Evolutionary conservation across 1,139 yeast species (phyloP).

Genomic region (Geotrichum reessii): DNA sequence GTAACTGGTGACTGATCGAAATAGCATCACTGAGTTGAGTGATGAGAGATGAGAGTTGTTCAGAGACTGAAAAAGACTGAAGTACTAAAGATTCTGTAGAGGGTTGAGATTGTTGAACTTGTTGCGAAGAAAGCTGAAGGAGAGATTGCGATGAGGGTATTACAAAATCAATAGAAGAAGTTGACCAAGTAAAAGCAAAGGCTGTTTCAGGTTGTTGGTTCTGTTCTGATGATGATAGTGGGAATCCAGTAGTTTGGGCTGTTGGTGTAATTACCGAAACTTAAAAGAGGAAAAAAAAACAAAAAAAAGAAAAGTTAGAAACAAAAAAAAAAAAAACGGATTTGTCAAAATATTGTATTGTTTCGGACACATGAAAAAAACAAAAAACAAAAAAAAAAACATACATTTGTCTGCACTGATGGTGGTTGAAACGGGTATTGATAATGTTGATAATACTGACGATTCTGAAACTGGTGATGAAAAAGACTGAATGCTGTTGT

Average conservation of each 20-base stretch:
- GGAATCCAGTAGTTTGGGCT: neutral
- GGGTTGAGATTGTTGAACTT: slow-evolving; percentile 1
- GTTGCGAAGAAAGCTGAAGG: neutral
- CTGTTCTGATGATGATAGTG: neutral
- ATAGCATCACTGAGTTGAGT: no score
- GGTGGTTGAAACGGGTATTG: neutral
- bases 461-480: neutral
- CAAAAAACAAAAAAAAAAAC: neutral
- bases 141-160: neutral
- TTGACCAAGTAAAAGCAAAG: neutral
- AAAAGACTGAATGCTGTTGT: neutral
- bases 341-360: neutral
- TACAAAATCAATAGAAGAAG: neutral
- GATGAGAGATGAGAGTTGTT: no score
- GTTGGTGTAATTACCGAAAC: neutral
- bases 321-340: slow-evolving; percentile 3
- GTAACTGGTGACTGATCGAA: no score
- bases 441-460: neutral
- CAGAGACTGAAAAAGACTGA: neutral
- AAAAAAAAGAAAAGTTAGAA: slow-evolving; percentile 7
- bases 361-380: neutral
- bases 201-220: neutral
- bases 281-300: neutral
- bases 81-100: neutral
- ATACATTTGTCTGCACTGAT: neutral